These are phyloP conservation scores for Zelonia costaricensis DNA, from an alignment of 208 protist species.

Conservation along the genomic window DNA sequence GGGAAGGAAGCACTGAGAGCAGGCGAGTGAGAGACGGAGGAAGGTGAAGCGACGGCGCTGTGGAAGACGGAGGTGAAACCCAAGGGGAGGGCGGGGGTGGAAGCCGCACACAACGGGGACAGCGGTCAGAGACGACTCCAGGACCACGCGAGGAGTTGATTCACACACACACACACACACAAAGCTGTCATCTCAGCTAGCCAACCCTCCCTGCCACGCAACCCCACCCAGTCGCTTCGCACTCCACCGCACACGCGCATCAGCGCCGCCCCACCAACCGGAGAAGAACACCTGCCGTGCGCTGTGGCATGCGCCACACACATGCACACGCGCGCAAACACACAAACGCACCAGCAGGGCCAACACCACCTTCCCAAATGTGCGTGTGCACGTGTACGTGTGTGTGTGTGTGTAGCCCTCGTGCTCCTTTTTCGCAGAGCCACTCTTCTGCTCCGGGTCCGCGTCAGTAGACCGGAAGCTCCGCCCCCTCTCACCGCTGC, in stretches of 20 bases:
- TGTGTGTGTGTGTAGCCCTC: no score
- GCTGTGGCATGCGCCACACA: neutral
- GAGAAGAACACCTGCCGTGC: no score
- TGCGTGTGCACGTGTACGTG: no score
- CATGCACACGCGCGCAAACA: neutral
- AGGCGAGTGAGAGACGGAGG: neutral
- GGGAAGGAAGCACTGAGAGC: no score
- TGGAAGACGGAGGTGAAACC: neutral
- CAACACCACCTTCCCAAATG: no score
- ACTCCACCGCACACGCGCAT: neutral
- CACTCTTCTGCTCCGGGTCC: no score
- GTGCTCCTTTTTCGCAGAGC: no score
- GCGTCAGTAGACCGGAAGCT: no score
- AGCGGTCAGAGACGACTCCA: no score
- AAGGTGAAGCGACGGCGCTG: slow-evolving; percentile 2
- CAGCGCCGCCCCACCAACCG: neutral
- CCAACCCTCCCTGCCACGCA: neutral
- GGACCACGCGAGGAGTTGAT: neutral
- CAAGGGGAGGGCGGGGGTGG: no score
- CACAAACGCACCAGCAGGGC: neutral
- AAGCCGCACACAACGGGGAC: no score
- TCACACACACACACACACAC: slow-evolving; percentile 4
- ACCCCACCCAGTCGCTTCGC: neutral
- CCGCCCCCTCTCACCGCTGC: no score
- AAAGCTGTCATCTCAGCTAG: neutral